These are phyloP conservation scores for Pythium dissimile DNA, from an alignment of 352 stramenopile species.

Conservation along the genomic window DNA sequence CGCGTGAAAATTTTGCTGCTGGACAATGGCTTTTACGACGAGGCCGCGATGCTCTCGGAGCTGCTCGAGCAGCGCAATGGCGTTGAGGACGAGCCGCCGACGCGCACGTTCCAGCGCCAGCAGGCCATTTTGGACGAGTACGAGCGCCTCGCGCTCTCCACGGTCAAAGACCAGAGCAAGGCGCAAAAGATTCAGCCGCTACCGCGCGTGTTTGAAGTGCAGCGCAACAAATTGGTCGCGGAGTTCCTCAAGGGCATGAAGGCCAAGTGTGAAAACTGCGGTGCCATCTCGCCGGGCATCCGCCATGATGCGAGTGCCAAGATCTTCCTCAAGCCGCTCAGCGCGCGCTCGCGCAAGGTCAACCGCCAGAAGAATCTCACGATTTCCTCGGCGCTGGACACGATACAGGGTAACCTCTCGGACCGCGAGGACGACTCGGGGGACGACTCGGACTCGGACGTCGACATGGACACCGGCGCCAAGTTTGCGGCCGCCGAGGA, in stretches of 20 bases:
- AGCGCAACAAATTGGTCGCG: conserved; percentile 70
- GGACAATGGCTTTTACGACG: conserved; percentile 83
- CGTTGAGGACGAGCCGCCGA: conserved; percentile 73
- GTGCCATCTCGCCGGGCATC: conserved; percentile 92
- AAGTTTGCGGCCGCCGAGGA: conserved; percentile 62
- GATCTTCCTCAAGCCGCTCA: conserved; percentile 95
- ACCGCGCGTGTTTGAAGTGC: conserved; percentile 62
- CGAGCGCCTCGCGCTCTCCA: conserved; percentile 78
- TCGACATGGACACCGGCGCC: conserved; percentile 48
- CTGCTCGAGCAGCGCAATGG: conserved; percentile 85
- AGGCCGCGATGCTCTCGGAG: conserved; percentile 73
- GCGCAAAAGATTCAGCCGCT: conserved; percentile 36
- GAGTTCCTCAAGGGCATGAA: conserved; percentile 93
- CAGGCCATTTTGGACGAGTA: conserved; percentile 89
- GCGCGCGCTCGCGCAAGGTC: conserved; percentile 69
- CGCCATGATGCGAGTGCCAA: conserved; percentile 97
- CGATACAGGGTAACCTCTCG: conserved; percentile 68
- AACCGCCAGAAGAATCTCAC: conserved; percentile 83
- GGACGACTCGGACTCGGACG: conserved; percentile 74
- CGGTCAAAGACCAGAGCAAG: conserved; percentile 24
- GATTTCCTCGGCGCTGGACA: conserved; percentile 79
- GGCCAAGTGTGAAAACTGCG: conserved; percentile 97
- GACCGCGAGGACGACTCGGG: conserved; percentile 39
- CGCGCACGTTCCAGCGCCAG: conserved; percentile 72
- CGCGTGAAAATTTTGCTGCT: conserved; percentile 91